Conservation (phyloP, 352 stramenopile genomes). For the Phytopythium boreale region DNA sequence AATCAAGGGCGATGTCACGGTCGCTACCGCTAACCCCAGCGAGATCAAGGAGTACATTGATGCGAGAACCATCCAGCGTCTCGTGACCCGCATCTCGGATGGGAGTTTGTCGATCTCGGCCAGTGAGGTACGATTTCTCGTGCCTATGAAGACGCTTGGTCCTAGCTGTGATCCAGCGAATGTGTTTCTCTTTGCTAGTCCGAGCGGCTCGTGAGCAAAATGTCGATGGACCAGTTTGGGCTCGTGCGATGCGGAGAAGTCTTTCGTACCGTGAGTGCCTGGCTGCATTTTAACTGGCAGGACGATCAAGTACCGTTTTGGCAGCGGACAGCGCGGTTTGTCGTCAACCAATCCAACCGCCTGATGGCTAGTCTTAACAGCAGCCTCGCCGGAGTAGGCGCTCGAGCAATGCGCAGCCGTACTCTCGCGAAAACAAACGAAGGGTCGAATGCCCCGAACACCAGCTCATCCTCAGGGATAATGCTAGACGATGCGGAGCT, state of each 20-base stretch:
- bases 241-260: slow-evolving; percentile 46
- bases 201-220: slow-evolving; percentile 22
- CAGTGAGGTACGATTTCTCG: slow-evolving; percentile 21
- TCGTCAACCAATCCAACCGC: slow-evolving; percentile 13
- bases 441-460: neutral
- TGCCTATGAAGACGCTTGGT: neutral
- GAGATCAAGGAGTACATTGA: slow-evolving; percentile 40
- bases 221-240: slow-evolving; percentile 39
- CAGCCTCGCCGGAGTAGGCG: slow-evolving; percentile 7
- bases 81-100: slow-evolving; percentile 43
- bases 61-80: slow-evolving; percentile 31
- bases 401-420: slow-evolving; percentile 6
- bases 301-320: slow-evolving; percentile 34
- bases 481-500: slow-evolving; percentile 29
- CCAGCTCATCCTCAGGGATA: neutral
- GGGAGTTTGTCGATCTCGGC: slow-evolving; percentile 22
- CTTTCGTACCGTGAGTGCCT: slow-evolving; percentile 42
- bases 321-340: slow-evolving; percentile 24
- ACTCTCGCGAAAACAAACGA: neutral
- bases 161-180: neutral
- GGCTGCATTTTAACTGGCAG: slow-evolving; percentile 19
- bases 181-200: slow-evolving; percentile 23
- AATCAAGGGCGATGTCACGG: neutral
- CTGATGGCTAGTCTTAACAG: slow-evolving; percentile 18
- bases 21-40: slow-evolving; percentile 8